Base-by-base conservation (phyloP, 441 rosid genomes). In the Adansonia grandidieri region DNA sequence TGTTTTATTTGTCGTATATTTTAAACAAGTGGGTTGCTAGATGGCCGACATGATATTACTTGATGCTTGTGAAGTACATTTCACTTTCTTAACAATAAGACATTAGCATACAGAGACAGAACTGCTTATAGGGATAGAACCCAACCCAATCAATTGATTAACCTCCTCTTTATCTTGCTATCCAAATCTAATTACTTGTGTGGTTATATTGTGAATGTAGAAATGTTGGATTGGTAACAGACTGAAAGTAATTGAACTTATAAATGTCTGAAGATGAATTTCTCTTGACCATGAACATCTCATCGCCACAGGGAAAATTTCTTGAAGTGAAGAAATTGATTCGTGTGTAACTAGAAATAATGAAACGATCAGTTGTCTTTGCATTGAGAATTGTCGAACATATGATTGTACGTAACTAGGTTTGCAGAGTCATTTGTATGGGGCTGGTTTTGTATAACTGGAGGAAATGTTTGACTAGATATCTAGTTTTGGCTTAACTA, bases 1-100 rank as follows among this genome's bases (percentile, higher is more conserved):
- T 53, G 24, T 50, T 37, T 44, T 19, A 13, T 75, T 45, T 24
- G 60, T 57, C n/a, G 1, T 57, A 17, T 66, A 63, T 22, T 17
- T 22, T 45, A 50, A 74, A 54, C 40, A 42, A 62, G 71, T 37
- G 75, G 64, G 57, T 20, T 47, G 75, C 48, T 7, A 7, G 67
- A 62, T 40, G 51, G 42, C 67, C 45, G 45, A 42, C 61, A 28
- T 62, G 66, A 76, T 53, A 42, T 13, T 24, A 11, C 54, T 9
- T n/a, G 63, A 47, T 67, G 68, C 57, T 15, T 63, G 70, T 40
- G 45, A 53, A 64, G 60, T 72, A 63, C 2, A 15, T 14, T 57
- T 74, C 57, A 24, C 44, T 68, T 40, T 70, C 76, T 53, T 13
- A n/a, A 6, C 57, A 62, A 51, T 54, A 28, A 50, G 70, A 61